A percentile compares a stretch with the other conserved stretches of the same genome.
These are phyloP conservation scores for Arachnopeziza araneosa DNA, from an alignment of 2,329 filamentous ascomycete genomes.

Conservation along the genomic window DNA sequence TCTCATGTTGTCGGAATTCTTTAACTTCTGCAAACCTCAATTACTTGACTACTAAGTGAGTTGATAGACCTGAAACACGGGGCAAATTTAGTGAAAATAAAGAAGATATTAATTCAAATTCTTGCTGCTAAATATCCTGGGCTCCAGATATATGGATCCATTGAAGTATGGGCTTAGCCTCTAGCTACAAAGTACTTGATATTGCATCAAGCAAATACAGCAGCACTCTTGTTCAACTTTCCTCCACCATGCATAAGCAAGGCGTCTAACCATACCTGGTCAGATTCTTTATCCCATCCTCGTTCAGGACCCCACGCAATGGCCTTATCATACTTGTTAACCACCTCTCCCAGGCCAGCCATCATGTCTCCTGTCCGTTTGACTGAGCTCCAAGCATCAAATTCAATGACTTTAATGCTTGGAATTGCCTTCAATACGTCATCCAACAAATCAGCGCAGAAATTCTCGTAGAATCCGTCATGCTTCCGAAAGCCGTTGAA, in stretches of 20 bases:
- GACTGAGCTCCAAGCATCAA: constrained; percentile 64
- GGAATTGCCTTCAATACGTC: constrained; percentile 53
- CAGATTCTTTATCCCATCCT: constrained; percentile 53
- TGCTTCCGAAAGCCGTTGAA: constrained; percentile 58
- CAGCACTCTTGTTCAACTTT: constrained; percentile 12
- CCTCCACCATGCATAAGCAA: constrained; percentile 17
- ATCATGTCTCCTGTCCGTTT: constrained; percentile 62
- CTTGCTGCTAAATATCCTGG: too few species aligned
- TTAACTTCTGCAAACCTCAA: too few species aligned
- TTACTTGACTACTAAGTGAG: too few species aligned
- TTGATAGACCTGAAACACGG: too few species aligned
- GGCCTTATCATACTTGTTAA: constrained; percentile 41
- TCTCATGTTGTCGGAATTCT: too few species aligned
- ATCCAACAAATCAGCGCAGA: constrained; percentile 52
- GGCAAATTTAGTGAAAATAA: too few species aligned
- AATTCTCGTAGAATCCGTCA: constrained; percentile 65
- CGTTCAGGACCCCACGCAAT: constrained; percentile 64
- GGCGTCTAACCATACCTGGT: constrained; percentile 23
- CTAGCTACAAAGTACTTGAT: neutral
- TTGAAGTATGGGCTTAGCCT: neutral
- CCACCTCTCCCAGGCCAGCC: constrained; percentile 50
- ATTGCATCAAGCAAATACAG: constrained; percentile 9
- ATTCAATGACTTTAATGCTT: constrained; percentile 52
- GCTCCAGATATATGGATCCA: neutral
- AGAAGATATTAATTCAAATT: too few species aligned